Base-by-base conservation (phyloP, 2,329 filamentous ascomycete species). In the Colletotrichum somersetense region DNA sequence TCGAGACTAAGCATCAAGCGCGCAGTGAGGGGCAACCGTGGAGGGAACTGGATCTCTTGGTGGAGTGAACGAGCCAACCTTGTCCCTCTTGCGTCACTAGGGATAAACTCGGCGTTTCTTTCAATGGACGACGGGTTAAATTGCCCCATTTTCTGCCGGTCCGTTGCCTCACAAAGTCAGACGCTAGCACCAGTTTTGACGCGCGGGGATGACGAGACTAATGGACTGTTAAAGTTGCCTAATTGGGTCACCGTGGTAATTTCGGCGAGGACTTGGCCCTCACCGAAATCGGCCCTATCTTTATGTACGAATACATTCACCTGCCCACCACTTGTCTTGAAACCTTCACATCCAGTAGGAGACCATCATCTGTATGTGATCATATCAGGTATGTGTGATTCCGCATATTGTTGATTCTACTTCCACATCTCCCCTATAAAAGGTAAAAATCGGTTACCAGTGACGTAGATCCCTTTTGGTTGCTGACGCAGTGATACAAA, bases 81-180 rank as follows among this genome's bases (percentile, higher is more conserved):
- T 64, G 64, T 38, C 59, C 30, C 70, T 65, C 30, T 72, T 72
- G 70, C 70, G 70, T 65, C 70, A 72, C 66, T 55, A 62, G 61
- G 59, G 55, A 64, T 7, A 63, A 63, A 59, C 55, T 72, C 70
- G 59, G 70, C 70, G 70, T n/a, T 72, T 69, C 56, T 72, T 59
- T 65, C 66, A 72, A 64, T 72, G 70, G 70, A 50, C 46, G 11
- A 16, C 66, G 66, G 66, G 64, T 59, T 61, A 58, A 52, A 69
- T 48, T 50, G 70, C 70, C 70, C 70, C 70, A 55, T 72, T 72
- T 64, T 50, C 66, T 46, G 46, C 1, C 10, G 42, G 40, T 33
- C 44, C 30, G 52, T 58, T 65, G 55, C 33, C 33, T 71, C 48
- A 53, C 40, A 35, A 35, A 62, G 35, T 11, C 16, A 40, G 42